Evolutionary conservation across 1,284 basidiomycete species (phyloP).

Genomic region (Rhodotorula sp.): DNA sequence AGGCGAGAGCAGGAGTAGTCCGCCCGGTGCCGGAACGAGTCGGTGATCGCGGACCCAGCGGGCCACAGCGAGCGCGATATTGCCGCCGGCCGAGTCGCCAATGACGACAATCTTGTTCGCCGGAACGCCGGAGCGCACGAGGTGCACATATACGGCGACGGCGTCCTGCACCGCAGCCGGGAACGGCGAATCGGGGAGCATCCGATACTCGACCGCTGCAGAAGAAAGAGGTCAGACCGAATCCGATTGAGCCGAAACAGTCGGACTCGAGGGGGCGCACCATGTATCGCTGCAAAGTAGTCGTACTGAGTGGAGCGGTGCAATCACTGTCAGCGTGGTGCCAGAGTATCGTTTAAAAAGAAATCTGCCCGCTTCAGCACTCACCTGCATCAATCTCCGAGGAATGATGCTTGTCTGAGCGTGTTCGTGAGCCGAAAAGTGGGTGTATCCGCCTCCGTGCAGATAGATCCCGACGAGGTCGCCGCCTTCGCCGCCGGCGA

Average conservation of each 20-base stretch:
- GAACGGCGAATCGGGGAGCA: slow-evolving; percentile 32
- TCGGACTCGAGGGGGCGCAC: slow-evolving; percentile 2
- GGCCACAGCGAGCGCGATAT: slow-evolving; percentile 48
- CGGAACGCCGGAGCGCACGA: slow-evolving; percentile 24
- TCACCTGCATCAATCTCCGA: slow-evolving; percentile 23
- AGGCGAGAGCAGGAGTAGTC: slow-evolving; percentile 35
- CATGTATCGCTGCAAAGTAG: slow-evolving; percentile 27
- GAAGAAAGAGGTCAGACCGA: not conserved
- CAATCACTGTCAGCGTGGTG: not conserved
- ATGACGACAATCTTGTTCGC: slow-evolving; percentile 47
- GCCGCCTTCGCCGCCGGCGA: slow-evolving; percentile 1
- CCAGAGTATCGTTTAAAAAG: not conserved
- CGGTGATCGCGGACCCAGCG: slow-evolving; percentile 49
- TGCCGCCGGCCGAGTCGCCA: slow-evolving; percentile 51
- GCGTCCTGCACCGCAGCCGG: slow-evolving; percentile 39
- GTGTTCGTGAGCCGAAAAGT: slow-evolving; percentile 37
- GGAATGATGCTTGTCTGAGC: slow-evolving; percentile 37
- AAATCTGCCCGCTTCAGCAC: not conserved
- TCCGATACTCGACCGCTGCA: slow-evolving; percentile 39
- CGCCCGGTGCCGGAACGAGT: slow-evolving; percentile 26
- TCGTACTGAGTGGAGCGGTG: slow-evolving; percentile 8
- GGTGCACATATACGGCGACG: slow-evolving; percentile 30
- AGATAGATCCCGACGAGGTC: slow-evolving; percentile 36
- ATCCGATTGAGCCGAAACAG: too few relatives aligned
- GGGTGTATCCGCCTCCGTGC: slow-evolving; percentile 39